Base-by-base conservation (phyloP, 768 basidiomycete genomes). In the Russula foetens region DNA sequence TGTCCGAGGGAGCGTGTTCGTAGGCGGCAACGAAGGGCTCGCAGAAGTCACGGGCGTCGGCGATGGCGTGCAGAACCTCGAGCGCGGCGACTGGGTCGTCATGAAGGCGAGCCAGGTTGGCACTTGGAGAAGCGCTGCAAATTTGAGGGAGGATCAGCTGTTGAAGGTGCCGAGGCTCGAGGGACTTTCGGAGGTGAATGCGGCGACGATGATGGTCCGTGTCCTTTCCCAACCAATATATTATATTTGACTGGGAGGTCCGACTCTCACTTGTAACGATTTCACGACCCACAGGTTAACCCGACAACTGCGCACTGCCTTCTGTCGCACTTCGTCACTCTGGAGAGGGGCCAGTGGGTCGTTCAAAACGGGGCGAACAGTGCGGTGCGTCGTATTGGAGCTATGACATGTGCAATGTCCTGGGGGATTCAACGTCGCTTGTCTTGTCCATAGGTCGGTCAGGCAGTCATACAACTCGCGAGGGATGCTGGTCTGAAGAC, bases 281-380 rank as follows among this genome's bases (percentile, higher is more conserved):
- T 29, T 7, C 12, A 21, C 12, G 19, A 12, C 29, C 51, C 4
- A 48, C 49, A 90, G 84, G 84, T 92, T 28, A 95, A 95, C 68
- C 88, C 89, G 2, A 78, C 90, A 0, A 90, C 92, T 0, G 92
- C 92, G 1, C 85, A 85, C 63, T 86, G 87, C 66, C 88, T 95
- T 85, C 78, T 95, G 11, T 78, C 77, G 35, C 82, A 88, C 57
- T 92, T 85, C 71, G 78, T 84, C 7, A 66, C 76, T 38, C 78
- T 92, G 45, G 63, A 81, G 53, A 75, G 78, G 50, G 90, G 86
- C 4, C 88, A 90, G 49, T 93, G 86, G 86, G 77, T 95, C 17
- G 70, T 94, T 12, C 92, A 94, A 71, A 94, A 93, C 63, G 92
- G 90, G 28, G 85, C 84, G 21, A 94, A 94, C 66, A 88, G 88